Evolutionary conservation across 2,329 filamentous ascomycete species (phyloP).

Genomic region (Clonostachys chloroleuca): DNA sequence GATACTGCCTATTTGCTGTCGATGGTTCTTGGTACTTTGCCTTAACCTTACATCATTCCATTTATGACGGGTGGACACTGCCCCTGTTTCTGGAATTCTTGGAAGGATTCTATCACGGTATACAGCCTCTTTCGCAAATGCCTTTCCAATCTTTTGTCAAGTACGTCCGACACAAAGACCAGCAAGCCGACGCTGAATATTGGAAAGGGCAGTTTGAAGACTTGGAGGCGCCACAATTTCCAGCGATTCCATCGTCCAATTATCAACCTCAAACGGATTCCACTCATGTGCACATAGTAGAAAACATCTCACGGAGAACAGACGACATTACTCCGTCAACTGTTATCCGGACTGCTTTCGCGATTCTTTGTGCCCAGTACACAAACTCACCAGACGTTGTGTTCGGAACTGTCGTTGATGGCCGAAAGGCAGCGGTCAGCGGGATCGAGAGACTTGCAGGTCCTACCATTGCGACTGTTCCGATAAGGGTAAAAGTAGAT

Average conservation of each 20-base stretch:
- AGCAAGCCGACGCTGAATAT: background rate
- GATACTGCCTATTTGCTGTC: background rate
- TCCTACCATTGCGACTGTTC: conserved; percentile 21
- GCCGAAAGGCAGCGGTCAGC: conserved; percentile 15
- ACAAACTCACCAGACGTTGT: conserved; percentile 10
- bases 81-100: conserved; percentile 1
- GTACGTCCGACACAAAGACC: conserved; percentile 1
- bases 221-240: conserved; percentile 4
- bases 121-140: background rate
- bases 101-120: conserved; percentile 2
- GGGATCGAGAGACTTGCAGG: conserved; percentile 17
- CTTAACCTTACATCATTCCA: conserved; percentile 11
- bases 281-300: background rate
- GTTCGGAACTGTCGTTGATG: conserved; percentile 17
- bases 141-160: conserved; percentile 1
- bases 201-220: conserved; percentile 5
- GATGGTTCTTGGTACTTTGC: conserved; percentile 4
- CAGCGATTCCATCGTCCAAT: background rate
- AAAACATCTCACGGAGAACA: background rate
- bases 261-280: background rate
- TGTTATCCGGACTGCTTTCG: conserved; percentile 15
- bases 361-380: conserved; percentile 11
- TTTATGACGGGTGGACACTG: conserved; percentile 13
- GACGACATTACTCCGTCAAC: conserved; percentile 7
- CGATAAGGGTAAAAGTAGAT: conserved; percentile 11